phyloP scores from a whole-genome alignment of 2,329 filamentous ascomycete species.

The Stagonosporopsis rhizophila region DNA sequence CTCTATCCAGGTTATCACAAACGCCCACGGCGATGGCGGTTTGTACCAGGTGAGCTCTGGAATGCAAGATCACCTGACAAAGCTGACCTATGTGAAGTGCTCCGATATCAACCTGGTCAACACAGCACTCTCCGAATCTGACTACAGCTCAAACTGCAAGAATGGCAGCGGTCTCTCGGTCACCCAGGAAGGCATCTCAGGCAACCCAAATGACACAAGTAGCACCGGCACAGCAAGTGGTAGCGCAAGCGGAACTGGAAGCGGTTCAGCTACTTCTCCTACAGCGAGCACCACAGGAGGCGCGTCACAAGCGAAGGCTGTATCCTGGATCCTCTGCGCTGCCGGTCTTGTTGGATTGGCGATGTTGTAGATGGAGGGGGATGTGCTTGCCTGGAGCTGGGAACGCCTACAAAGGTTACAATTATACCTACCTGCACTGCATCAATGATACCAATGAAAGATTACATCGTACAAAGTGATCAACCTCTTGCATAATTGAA shows the following conservation, averaged over 20 bases:
- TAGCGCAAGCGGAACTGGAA: constrained; percentile 28
- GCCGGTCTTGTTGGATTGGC: constrained; percentile 43
- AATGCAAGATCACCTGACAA: background rate
- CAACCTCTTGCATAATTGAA: background rate
- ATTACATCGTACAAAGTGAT: background rate
- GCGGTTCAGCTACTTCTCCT: constrained; percentile 24
- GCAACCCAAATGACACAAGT: constrained; percentile 57
- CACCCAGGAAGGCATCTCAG: constrained; percentile 47
- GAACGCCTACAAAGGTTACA: background rate
- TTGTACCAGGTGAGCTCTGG: constrained; percentile 65
- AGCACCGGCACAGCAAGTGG: constrained; percentile 48
- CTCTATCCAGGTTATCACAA: constrained; percentile 73
- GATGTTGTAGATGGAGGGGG: constrained; percentile 28
- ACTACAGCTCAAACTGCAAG: constrained; percentile 59
- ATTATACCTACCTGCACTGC: background rate
- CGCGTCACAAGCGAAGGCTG: constrained; percentile 41
- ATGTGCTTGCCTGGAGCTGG: background rate
- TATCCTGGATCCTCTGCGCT: constrained; percentile 45
- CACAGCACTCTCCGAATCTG: constrained; percentile 56
- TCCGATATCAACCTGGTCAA: constrained; percentile 74
- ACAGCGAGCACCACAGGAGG: constrained; percentile 26
- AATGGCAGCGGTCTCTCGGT: constrained; percentile 65
- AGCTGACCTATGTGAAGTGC: constrained; percentile 58
- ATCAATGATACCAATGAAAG: constrained; percentile 10
- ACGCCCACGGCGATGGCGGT: constrained; percentile 64